Evolutionary conservation across 2,329 filamentous ascomycete species (phyloP).

Genomic region (Biscogniauxia marginata): DNA sequence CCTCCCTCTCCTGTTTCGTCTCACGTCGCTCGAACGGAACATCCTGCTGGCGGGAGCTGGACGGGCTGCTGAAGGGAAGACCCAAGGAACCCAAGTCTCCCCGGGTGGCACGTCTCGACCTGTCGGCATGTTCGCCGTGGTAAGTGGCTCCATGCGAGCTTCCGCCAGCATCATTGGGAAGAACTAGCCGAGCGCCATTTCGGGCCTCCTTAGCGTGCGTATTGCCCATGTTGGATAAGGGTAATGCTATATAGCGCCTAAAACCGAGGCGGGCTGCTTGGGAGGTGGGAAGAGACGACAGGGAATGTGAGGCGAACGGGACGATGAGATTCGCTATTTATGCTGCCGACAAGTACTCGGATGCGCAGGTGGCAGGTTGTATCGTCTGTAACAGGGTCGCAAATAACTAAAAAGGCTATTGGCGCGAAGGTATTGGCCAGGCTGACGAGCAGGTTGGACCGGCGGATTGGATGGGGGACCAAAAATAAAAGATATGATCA

Average conservation of each 20-base stretch:
- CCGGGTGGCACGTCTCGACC: constrained; percentile 37
- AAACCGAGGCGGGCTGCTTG: not conserved
- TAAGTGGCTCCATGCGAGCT: constrained; percentile 20
- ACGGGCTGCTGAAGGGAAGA: constrained; percentile 36
- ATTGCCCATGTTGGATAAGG: constrained; percentile 22
- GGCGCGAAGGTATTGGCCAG: too few relatives aligned
- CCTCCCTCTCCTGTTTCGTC: constrained; percentile 88
- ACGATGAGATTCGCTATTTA: not conserved
- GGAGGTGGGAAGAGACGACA: not conserved
- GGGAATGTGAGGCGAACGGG: not conserved
- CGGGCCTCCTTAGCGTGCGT: constrained; percentile 27
- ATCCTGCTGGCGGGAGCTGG: constrained; percentile 39
- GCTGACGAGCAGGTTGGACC: not conserved
- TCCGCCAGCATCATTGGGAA: constrained; percentile 19
- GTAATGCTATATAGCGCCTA: not conserved
- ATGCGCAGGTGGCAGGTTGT: not conserved
- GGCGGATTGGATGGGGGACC: not conserved
- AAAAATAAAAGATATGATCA: not conserved
- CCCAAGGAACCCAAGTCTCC: constrained; percentile 49
- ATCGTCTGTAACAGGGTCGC: too few relatives aligned
- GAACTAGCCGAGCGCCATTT: constrained; percentile 16
- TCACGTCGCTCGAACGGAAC: constrained; percentile 67
- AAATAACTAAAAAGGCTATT: too few relatives aligned
- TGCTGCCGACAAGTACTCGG: not conserved
- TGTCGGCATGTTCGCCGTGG: constrained; percentile 22